Percentiles rank a stretch among this genome's conserved stretches.
Conservation (phyloP, 345 rosid species). For the Aquilaria sinensis region DNA sequence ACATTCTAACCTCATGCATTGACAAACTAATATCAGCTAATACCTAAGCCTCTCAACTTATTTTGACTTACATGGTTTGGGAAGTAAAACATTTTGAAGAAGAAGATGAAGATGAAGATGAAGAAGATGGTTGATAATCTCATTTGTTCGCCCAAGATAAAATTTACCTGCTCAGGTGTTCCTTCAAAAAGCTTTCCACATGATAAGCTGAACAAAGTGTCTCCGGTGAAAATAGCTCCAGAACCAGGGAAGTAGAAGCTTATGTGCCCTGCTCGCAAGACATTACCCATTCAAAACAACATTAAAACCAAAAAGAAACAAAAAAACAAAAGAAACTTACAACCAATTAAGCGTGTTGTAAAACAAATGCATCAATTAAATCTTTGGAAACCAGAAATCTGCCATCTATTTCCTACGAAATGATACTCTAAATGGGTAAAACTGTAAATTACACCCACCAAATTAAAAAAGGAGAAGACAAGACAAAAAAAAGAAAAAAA, state of each 20-base stretch:
- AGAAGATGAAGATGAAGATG: conserved; percentile 1
- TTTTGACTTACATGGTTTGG: no score
- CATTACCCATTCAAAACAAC: background rate
- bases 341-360: background rate
- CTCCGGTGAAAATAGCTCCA: conserved; percentile 84
- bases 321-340: background rate
- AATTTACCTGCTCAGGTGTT: conserved; percentile 73
- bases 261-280: conserved; percentile 63
- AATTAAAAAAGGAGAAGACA: background rate
- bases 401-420: no score
- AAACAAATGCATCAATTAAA: background rate
- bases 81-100: no score
- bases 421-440: no score
- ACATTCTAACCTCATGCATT: no score
- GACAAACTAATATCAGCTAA: no score
- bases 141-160: background rate
- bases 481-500: background rate
- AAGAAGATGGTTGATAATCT: no score
- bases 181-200: conserved; percentile 98
- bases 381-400: background rate
- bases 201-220: conserved; percentile 88
- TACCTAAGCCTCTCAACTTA: no score
- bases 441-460: no score
- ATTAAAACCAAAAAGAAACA: background rate
- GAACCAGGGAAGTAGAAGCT: conserved; percentile 95